Evolutionary conservation across 306 rosid species (phyloP).

Genomic region (Trifolium repens): DNA sequence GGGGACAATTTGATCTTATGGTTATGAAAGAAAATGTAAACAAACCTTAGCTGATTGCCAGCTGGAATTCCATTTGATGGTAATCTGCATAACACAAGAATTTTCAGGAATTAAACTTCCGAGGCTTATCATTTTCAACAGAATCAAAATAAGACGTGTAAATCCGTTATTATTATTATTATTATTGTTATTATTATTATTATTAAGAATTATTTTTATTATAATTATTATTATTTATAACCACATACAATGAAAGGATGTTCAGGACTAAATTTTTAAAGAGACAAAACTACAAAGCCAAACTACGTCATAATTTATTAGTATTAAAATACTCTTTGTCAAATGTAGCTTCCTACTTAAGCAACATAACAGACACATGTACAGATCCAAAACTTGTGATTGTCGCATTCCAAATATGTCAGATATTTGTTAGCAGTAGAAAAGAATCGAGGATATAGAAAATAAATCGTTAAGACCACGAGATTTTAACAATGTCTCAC

Average conservation of each 20-base stretch:
- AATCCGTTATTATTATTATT: background rate
- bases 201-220: no score
- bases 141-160: conserved; percentile 2
- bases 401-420: conserved; percentile 20
- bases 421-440: conserved; percentile 6
- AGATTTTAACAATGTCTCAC: conserved; percentile 24
- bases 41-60: conserved; percentile 85
- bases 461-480: background rate
- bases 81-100: conserved; percentile 55
- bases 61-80: conserved; percentile 70
- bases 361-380: background rate
- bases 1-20: conserved; percentile 14
- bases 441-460: conserved; percentile 11
- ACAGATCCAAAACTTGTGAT: conserved; percentile 14
- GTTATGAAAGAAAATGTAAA: conserved; percentile 23
- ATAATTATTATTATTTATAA: no score
- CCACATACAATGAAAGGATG: background rate
- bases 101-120: conserved; percentile 31
- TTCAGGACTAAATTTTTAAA: conserved; percentile 6
- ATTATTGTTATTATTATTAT: no score
- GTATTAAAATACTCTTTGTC: background rate
- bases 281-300: background rate
- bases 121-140: conserved; percentile 31
- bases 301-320: conserved; percentile 8
- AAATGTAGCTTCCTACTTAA: conserved; percentile 1